These are phyloP conservation scores for Pseudopithomyces chartarum DNA, from an alignment of 2,329 filamentous ascomycete species.

Conservation along the genomic window DNA sequence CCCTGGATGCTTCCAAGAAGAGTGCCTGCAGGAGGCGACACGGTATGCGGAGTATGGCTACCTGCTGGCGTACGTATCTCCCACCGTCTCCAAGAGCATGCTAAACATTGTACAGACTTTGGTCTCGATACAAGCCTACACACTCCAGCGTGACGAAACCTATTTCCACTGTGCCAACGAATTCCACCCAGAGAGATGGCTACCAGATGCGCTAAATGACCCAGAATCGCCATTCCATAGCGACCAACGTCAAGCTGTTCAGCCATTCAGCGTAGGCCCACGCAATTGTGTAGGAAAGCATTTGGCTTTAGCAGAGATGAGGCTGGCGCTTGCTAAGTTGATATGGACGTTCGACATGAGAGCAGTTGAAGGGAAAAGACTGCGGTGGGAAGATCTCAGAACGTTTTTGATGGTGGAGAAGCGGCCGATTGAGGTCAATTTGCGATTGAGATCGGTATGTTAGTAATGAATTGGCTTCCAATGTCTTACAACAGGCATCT, in stretches of 20 bases:
- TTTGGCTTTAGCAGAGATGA: conserved; percentile 25
- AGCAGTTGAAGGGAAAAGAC: neutral
- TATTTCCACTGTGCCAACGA: neutral
- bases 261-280: conserved; percentile 18
- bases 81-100: neutral
- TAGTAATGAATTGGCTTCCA: no score
- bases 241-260: conserved; percentile 26
- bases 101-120: neutral
- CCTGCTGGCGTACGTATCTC: neutral
- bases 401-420: neutral
- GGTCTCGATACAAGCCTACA: neutral
- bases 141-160: neutral
- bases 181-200: conserved; percentile 11
- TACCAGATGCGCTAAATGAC: neutral
- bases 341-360: conserved; percentile 11
- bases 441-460: neutral
- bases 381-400: neutral
- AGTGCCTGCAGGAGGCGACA: neutral
- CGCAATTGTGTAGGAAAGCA: conserved; percentile 15
- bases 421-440: neutral
- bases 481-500: no score
- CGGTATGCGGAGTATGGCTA: neutral
- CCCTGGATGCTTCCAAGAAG: neutral
- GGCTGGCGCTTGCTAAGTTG: conserved; percentile 15
- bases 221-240: conserved; percentile 11